Evolutionary conservation across 257 asterid species (phyloP), one percentile per base, ranked within the genome.

Genomic region (Eustoma russellianum): DNA sequence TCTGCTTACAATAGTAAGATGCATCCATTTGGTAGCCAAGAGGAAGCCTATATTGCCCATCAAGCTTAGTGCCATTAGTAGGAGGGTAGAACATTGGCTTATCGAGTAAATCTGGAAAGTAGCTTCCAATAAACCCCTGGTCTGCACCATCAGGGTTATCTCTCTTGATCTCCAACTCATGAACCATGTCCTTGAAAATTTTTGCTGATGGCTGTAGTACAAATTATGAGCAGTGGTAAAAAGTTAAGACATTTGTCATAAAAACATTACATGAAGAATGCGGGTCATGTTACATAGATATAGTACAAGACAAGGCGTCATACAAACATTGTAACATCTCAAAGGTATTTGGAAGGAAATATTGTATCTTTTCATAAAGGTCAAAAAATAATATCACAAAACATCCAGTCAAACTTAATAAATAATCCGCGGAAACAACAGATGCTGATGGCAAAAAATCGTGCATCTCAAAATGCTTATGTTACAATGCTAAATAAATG

Each of bases 21-120:
- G 97, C 97, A 13, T 90, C 97, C 97, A 90, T 90, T 65, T 90
- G 97, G 57, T 86, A 90, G 56, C 97, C 97, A 0, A 90, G 84
- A 61, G 94, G 85, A 66, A 90, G 94, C 47, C 97, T 79, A 53
- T 76, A 90, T 2, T 55, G 48, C 8, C 97, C 97, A 13, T 81
- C 77, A 41, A 90, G 93, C 71, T 54, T 66, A 5, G 91, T 86
- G 34, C 79, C 83, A 40, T 90, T 86, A 5, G 70, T n/a, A 60
- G 83, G 74, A 59, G 95, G 86, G 50, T 81, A 63, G 48, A 86
- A 90, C 83, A 70, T 71, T 0, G 97, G 94, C 14, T 72, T 72
- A 46, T 81, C 84, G 0, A 90, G 84, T 55, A 90, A 71, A 69
- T 79, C 80, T 0, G 93, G 93, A 75, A 86, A 90, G 74, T 81